A percentile compares a stretch with the other conserved stretches of the same genome.
These are phyloP conservation scores for Oryza punctata DNA, from an alignment of 176 grass and related monocot species.

Conservation along the genomic window DNA sequence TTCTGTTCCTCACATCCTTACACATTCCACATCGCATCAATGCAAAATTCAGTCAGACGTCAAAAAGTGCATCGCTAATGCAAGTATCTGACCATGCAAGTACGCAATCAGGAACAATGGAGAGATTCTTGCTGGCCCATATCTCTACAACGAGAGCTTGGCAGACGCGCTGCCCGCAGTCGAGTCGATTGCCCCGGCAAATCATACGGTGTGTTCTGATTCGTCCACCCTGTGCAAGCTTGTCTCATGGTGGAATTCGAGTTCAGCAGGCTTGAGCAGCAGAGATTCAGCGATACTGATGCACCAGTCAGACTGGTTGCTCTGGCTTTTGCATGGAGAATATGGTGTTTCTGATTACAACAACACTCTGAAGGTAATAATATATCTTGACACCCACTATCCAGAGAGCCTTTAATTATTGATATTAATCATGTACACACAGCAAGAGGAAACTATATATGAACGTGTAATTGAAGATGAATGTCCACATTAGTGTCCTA, in stretches of 20 bases:
- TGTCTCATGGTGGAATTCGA: slow-evolving; percentile 72
- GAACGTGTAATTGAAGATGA: too few relatives aligned
- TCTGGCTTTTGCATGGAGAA: slow-evolving; percentile 80
- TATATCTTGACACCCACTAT: neutral
- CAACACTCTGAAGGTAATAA: slow-evolving; percentile 68
- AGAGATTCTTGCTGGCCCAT: slow-evolving; percentile 59
- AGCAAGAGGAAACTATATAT: too few relatives aligned
- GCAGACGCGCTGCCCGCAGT: slow-evolving; percentile 61
- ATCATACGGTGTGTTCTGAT: slow-evolving; percentile 70
- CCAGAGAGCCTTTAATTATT: neutral
- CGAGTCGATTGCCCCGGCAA: slow-evolving; percentile 58
- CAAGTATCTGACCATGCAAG: neutral
- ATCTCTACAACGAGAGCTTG: slow-evolving; percentile 82
- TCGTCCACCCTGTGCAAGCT: slow-evolving; percentile 86
- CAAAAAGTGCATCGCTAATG: too few relatives aligned
- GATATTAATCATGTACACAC: too few relatives aligned
- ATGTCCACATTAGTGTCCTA: too few relatives aligned
- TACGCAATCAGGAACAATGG: slow-evolving; percentile 43
- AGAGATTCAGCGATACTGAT: slow-evolving; percentile 58
- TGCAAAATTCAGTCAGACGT: neutral
- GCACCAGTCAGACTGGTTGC: slow-evolving; percentile 90
- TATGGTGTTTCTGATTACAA: slow-evolving; percentile 87
- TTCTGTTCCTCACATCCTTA: neutral
- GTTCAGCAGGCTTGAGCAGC: neutral
- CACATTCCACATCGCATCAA: too few relatives aligned